A percentile compares a stretch with the other conserved stretches of the same genome.
Conservation (phyloP, 2,329 filamentous ascomycete genomes). For the Sporothrix brasiliensis region DNA sequence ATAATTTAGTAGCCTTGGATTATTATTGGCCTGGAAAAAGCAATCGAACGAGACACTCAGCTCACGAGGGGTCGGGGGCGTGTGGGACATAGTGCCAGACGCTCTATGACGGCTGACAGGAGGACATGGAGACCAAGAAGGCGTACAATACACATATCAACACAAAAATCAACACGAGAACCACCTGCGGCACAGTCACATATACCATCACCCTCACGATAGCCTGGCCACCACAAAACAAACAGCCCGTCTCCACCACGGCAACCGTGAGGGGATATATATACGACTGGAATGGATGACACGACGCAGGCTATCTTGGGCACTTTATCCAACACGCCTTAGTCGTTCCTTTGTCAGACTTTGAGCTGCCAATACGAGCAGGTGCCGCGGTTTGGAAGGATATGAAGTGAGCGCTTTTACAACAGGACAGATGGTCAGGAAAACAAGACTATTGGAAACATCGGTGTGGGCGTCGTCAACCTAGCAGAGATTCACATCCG, state of each 20-base stretch:
- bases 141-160: too few species aligned
- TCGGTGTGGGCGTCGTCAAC: not conserved
- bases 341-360: not conserved
- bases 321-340: not conserved
- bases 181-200: not conserved
- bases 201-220: not conserved
- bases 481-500: not conserved
- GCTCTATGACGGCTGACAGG: not conserved
- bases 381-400: not conserved
- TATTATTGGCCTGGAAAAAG: conserved; percentile 1
- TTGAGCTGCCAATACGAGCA: not conserved
- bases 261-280: not conserved
- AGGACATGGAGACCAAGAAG: not conserved
- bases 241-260: not conserved
- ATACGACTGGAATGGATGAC: not conserved
- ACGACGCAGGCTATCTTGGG: not conserved
- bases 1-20: not conserved
- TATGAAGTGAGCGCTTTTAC: too few species aligned
- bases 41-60: not conserved
- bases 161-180: too few species aligned
- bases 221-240: not conserved
- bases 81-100: not conserved
- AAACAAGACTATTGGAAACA: not conserved
- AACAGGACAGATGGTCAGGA: not conserved
- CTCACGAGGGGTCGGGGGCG: not conserved